These are phyloP conservation scores for Vigna mungo DNA, from an alignment of 306 rosid genomes.

Conservation along the genomic window DNA sequence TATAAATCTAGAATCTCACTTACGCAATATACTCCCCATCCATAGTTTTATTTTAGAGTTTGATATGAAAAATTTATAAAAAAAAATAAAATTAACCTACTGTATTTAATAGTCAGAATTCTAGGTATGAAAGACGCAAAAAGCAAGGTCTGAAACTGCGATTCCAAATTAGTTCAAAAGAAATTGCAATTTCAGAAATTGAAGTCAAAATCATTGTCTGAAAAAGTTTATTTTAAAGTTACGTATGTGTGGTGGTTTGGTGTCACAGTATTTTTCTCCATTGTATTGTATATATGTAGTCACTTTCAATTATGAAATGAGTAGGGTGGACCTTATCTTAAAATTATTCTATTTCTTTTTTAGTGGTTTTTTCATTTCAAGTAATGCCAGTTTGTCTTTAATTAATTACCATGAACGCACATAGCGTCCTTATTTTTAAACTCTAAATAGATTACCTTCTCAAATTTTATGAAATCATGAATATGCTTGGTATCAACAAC, in stretches of 20 bases:
- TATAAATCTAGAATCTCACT: background rate
- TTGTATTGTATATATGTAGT: background rate
- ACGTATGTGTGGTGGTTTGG: constrained; percentile 6
- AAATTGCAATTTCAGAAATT: background rate
- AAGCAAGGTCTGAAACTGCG: background rate
- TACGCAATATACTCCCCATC: background rate
- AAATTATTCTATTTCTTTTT: background rate
- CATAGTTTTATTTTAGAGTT: background rate
- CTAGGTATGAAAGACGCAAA: no score
- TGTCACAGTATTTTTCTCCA: background rate
- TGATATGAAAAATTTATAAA: background rate
- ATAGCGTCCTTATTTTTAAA: no score
- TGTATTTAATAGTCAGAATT: background rate
- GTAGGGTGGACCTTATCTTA: constrained; percentile 1
- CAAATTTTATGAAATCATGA: no score
- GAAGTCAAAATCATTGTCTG: background rate
- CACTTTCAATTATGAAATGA: background rate
- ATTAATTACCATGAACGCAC: no score
- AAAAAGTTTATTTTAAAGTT: background rate
- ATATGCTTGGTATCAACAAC: no score
- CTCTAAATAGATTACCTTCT: no score
- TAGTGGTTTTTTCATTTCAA: background rate
- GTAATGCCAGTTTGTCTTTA: no score
- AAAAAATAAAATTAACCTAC: background rate
- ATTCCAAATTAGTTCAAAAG: background rate